phyloP scores from a whole-genome alignment of 2,329 filamentous ascomycete genomes.

The Fusarium fracticaudum region DNA sequence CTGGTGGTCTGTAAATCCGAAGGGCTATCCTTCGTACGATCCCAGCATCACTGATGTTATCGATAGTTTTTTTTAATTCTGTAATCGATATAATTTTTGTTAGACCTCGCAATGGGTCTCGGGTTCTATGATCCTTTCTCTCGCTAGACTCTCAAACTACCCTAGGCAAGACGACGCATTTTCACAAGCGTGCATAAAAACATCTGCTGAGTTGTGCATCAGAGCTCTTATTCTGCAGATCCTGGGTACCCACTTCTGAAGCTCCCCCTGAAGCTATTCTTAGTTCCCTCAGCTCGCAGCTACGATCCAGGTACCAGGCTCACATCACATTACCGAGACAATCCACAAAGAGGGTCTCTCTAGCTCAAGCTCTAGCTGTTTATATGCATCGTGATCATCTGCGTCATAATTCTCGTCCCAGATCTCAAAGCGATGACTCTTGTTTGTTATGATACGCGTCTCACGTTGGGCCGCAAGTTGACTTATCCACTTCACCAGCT shows the following conservation, averaged over 20 bases:
- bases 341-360: neutral
- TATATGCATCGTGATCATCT: neutral
- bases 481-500: conserved; percentile 13
- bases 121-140: neutral
- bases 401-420: neutral
- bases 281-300: neutral
- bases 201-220: neutral
- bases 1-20: too few species aligned
- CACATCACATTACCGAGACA: neutral
- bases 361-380: neutral
- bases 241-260: neutral
- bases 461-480: conserved; percentile 22
- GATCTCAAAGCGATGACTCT: neutral
- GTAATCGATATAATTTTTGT: fast-evolving
- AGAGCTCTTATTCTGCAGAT: neutral
- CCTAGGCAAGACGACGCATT: neutral
- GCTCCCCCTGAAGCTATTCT: neutral
- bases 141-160: neutral
- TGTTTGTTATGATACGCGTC: conserved; percentile 8
- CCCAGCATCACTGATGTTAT: neutral
- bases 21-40: too few species aligned
- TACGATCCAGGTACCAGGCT: neutral
- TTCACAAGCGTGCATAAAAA: neutral
- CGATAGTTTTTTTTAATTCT: too few species aligned
- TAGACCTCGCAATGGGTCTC: fast-evolving